phyloP scores from a whole-genome alignment of 176 grass and related monocot genomes.

The Aegilops tauschii region DNA sequence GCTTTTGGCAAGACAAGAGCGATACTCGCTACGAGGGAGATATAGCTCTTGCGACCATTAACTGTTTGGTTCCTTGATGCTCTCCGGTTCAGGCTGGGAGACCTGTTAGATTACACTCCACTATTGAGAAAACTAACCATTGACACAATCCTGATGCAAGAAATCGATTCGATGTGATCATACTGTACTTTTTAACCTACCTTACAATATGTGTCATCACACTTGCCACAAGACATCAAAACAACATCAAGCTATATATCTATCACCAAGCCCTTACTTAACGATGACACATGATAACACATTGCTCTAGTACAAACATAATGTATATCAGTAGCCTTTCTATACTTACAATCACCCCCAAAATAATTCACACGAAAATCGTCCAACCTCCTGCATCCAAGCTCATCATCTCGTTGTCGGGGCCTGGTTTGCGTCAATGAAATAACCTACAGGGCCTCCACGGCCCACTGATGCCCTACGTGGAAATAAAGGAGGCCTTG shows the following conservation, averaged over 20 bases:
- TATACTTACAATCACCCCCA: slow-evolving; percentile 19
- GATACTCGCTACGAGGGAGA: too few species aligned
- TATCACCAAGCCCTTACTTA: background rate
- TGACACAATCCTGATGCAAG: too few species aligned
- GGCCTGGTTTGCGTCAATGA: slow-evolving; percentile 60
- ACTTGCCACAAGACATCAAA: background rate
- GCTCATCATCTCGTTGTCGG: slow-evolving; percentile 41
- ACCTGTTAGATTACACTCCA: too few species aligned
- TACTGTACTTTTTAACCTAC: too few species aligned
- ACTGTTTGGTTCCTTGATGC: too few species aligned
- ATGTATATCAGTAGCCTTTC: background rate
- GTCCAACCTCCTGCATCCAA: background rate
- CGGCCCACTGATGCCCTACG: slow-evolving; percentile 40
- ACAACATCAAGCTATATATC: background rate
- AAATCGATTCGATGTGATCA: too few species aligned
- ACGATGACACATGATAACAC: background rate
- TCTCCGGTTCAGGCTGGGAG: too few species aligned
- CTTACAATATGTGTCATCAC: too few species aligned
- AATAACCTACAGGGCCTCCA: slow-evolving; percentile 38
- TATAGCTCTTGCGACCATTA: too few species aligned
- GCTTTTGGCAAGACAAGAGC: too few species aligned
- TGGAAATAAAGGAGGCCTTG: slow-evolving; percentile 32
- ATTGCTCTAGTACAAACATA: slow-evolving; percentile 9
- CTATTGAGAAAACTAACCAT: too few species aligned
- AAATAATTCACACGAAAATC: slow-evolving; percentile 27